Evolutionary conservation across 2,329 filamentous ascomycete genomes (phyloP).

Genomic region (Diatrype stigma): DNA sequence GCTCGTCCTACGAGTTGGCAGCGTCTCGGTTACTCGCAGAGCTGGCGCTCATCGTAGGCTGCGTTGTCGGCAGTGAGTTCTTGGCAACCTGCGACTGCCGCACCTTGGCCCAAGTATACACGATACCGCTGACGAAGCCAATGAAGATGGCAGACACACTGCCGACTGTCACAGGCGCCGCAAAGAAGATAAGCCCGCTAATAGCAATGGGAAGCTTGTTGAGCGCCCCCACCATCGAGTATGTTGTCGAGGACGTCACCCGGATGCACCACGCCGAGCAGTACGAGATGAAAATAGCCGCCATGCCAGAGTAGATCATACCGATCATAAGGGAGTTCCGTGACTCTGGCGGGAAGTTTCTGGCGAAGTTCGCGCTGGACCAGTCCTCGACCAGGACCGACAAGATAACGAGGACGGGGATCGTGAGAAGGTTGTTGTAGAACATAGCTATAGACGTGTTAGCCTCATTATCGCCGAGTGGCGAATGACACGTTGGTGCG

Average conservation of each 20-base stretch:
- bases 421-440: slow-evolving; percentile 98
- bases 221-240: slow-evolving; percentile 95
- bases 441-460: slow-evolving; percentile 76
- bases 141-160: slow-evolving; percentile 88
- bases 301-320: slow-evolving; percentile 92
- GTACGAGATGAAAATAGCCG: slow-evolving; percentile 98
- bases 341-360: slow-evolving; percentile 81
- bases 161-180: slow-evolving; percentile 86
- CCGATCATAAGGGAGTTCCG: slow-evolving; percentile 78
- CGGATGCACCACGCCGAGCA: slow-evolving; percentile 98
- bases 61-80: slow-evolving; percentile 63
- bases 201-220: slow-evolving; percentile 97
- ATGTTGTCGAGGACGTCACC: slow-evolving; percentile 94
- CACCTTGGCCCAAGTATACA: slow-evolving; percentile 84
- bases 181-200: slow-evolving; percentile 90
- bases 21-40: slow-evolving; percentile 86
- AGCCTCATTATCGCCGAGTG: slow-evolving; percentile 17
- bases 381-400: slow-evolving; percentile 88
- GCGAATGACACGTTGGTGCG: not conserved
- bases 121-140: slow-evolving; percentile 86
- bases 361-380: slow-evolving; percentile 75
- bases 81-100: slow-evolving; percentile 67
- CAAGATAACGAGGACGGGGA: slow-evolving; percentile 80
- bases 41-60: slow-evolving; percentile 79
- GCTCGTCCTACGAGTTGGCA: slow-evolving; percentile 56